Evolutionary conservation across 129 eudicot species (phyloP).

Genomic region (Cynara cardunculus): DNA sequence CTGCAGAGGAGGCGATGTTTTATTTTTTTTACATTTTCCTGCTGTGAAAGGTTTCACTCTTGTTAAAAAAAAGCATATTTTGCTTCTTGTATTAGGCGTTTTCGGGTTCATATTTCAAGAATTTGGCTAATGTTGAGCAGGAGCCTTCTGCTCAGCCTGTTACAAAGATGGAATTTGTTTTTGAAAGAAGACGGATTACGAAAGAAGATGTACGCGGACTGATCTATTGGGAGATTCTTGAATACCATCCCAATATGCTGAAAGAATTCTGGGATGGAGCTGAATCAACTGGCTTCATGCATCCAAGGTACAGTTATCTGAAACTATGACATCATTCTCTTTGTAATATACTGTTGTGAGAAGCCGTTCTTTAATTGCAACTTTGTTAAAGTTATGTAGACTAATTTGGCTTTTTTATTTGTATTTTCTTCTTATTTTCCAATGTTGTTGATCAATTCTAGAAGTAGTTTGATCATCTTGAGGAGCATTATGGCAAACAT

Average conservation of each 20-base stretch:
- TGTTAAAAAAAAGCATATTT: background rate
- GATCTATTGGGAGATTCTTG: slow-evolving; percentile 49
- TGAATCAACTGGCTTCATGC: slow-evolving; percentile 90
- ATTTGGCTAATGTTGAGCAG: slow-evolving; percentile 93
- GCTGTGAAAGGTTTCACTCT: background rate
- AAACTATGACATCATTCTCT: background rate
- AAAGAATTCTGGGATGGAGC: slow-evolving; percentile 79
- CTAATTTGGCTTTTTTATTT: background rate
- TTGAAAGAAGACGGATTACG: slow-evolving; percentile 40
- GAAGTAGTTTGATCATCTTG: slow-evolving; percentile 95
- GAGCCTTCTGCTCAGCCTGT: slow-evolving; percentile 44
- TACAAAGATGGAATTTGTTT: slow-evolving; percentile 44
- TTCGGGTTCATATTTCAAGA: slow-evolving; percentile 82
- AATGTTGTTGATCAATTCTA: slow-evolving; percentile 97
- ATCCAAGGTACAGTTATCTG: slow-evolving; percentile 63
- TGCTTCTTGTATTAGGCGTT: slow-evolving; percentile 57
- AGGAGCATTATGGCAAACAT: slow-evolving; percentile 88
- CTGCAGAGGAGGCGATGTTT: slow-evolving; percentile 71
- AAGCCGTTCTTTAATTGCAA: background rate
- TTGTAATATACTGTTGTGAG: background rate
- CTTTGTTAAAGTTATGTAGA: background rate
- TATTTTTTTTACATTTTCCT: background rate
- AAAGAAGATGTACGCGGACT: slow-evolving; percentile 38
- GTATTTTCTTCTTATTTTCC: background rate
- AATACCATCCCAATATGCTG: slow-evolving; percentile 87